Percentiles rank a stretch among this genome's conserved stretches.
These are phyloP conservation scores for Apiospora saccharicola DNA, from an alignment of 2,329 filamentous ascomycete genomes.

Conservation along the genomic window DNA sequence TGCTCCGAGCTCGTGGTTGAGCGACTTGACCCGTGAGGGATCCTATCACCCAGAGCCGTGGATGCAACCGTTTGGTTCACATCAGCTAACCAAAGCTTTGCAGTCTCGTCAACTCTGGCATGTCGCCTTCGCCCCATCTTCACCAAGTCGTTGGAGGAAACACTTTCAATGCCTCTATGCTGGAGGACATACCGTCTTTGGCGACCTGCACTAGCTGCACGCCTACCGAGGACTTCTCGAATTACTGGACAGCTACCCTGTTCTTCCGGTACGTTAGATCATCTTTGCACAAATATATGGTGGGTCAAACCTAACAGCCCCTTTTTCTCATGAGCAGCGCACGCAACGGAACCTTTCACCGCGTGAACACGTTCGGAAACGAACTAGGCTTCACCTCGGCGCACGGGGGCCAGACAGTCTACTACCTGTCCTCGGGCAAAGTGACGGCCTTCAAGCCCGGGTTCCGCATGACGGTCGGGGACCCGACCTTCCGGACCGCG, in stretches of 20 bases:
- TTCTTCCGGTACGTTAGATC: conserved; percentile 35
- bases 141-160: conserved; percentile 42
- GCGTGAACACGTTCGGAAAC: conserved; percentile 41
- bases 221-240: conserved; percentile 39
- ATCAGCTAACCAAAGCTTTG: neutral
- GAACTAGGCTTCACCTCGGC: conserved; percentile 39
- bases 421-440: conserved; percentile 48
- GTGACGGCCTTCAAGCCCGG: conserved; percentile 49
- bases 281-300: neutral
- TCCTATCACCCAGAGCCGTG: neutral
- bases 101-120: conserved; percentile 40
- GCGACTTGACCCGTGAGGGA: conserved; percentile 39
- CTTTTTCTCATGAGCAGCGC: conserved; percentile 30
- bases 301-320: conserved; percentile 18
- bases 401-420: conserved; percentile 48
- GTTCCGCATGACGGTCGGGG: conserved; percentile 51
- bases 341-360: conserved; percentile 40
- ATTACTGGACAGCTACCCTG: conserved; percentile 40
- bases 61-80: neutral
- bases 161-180: conserved; percentile 40
- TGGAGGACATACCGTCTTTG: conserved; percentile 37
- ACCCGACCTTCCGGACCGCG: conserved; percentile 41
- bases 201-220: conserved; percentile 41
- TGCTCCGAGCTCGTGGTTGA: conserved; percentile 42
- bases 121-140: conserved; percentile 39